Evolutionary conservation across 257 asterid species (phyloP), one percentile per base, ranked within the genome.

Genomic region (Petrea volubilis): DNA sequence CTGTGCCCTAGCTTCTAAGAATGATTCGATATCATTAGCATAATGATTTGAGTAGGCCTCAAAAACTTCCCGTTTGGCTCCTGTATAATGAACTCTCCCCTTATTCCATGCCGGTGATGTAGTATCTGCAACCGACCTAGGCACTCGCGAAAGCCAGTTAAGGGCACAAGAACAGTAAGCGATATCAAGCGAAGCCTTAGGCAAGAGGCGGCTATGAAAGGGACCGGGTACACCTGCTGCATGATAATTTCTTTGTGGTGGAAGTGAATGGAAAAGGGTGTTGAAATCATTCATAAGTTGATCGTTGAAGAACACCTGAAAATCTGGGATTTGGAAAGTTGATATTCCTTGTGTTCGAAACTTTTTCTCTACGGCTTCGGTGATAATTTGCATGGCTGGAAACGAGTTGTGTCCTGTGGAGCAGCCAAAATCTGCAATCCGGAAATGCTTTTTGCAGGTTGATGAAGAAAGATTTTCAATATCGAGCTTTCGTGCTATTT

Each of bases 381-480:
- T 74, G 68, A 88, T 76, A 21, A 68, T 76, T 67, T 81, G 79
- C 73, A 79, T 71, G 5, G 84, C 82, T 7, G 80, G 80, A 31
- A 88, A 78, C 13, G 88, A 79, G 78, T 85, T 85, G 15, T 70
- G 76, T 7, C 91, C 95, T 3, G 81, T 77, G 13, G 86, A 84
- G 65, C 90, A 82, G 40, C 93, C 93, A 13, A 82, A 83, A 49
- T 84, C 90, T 24, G 85, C 93, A 44, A 82, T 76, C 1, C 73
- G 20, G 38, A 79, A 76, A 8, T 65, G 24, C 51, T 17, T 33
- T 28, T 3, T 9, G 28, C 41, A 28, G 59, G 73, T 20, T 15
- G 75, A 36, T 14, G 49, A 55, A 44, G 49, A 55, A 44, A 61
- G 71, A 5, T 50, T 77, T 20, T 34, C 25, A 5, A 69, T 23